Conservation (phyloP, 2,329 filamentous ascomycete genomes). For the Dendryphion nanum region DNA sequence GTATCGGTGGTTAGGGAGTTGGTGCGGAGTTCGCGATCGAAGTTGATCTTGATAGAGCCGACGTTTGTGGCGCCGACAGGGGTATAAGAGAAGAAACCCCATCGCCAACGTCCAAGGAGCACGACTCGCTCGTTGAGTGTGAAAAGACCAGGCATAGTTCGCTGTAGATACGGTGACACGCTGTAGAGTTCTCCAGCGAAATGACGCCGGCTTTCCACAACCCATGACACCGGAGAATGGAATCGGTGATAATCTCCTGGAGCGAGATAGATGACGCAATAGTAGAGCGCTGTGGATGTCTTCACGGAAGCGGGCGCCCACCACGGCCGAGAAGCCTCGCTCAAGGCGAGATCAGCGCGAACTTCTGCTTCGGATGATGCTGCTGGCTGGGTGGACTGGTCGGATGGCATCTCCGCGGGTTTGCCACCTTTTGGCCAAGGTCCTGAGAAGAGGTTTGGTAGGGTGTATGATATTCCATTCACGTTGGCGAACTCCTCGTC, state of each 20-base stretch:
- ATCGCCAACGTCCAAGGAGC: slow-evolving; percentile 88
- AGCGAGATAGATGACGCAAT: slow-evolving; percentile 91
- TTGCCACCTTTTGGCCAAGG: slow-evolving; percentile 42
- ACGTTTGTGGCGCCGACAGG: slow-evolving; percentile 97
- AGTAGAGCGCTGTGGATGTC: slow-evolving; percentile 72
- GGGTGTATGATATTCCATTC: slow-evolving; percentile 93
- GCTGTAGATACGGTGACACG: slow-evolving; percentile 91
- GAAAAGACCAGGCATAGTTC: slow-evolving; percentile 89
- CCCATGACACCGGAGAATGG: slow-evolving; percentile 93
- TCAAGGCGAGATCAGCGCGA: slow-evolving; percentile 74
- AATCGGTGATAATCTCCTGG: slow-evolving; percentile 98
- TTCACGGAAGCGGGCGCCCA: slow-evolving; percentile 44
- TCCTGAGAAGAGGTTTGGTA: slow-evolving; percentile 86
- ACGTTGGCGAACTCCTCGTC: slow-evolving; percentile 92
- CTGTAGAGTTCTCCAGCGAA: slow-evolving; percentile 96
- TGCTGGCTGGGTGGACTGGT: slow-evolving; percentile 70
- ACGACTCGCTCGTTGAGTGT: slow-evolving; percentile 96
- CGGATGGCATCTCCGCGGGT: slow-evolving; percentile 56
- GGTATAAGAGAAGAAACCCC: slow-evolving; percentile 95
- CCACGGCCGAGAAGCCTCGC: slow-evolving; percentile 56
- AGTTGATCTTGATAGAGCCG: slow-evolving; percentile 94
- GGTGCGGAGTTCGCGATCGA: slow-evolving; percentile 88
- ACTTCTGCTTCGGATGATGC: slow-evolving; percentile 79
- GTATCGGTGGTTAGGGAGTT: slow-evolving; percentile 93
- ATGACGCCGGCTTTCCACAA: slow-evolving; percentile 90